Evolutionary conservation across 2,329 filamentous ascomycete species (phyloP).

Genomic region (Fusarium anthophilum): DNA sequence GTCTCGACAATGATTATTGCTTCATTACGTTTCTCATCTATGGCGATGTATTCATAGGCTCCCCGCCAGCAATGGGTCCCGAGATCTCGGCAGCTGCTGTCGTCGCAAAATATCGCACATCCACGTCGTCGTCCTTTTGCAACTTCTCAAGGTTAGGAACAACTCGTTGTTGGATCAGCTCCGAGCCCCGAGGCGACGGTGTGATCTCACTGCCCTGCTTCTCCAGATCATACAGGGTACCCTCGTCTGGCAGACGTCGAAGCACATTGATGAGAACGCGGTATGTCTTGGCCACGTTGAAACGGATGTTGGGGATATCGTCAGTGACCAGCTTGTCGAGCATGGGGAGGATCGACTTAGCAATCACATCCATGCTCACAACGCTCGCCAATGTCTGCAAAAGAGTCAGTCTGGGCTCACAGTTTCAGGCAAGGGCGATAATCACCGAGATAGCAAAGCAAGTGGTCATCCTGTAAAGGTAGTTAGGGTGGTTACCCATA

Average conservation of each 20-base stretch:
- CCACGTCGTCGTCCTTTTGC: constrained; percentile 96
- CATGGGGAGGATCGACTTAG: constrained; percentile 93
- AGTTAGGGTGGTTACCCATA: constrained; percentile 98
- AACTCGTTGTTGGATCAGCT: constrained; percentile 86
- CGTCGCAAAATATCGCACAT: constrained; percentile 97
- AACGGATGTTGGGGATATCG: constrained; percentile 98
- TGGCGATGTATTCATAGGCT: constrained; percentile 73
- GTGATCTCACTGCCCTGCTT: constrained; percentile 72
- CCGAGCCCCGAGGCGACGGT: constrained; percentile 76
- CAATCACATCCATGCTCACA: constrained; percentile 92
- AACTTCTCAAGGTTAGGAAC: constrained; percentile 93
- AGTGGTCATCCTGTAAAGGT: constrained; percentile 99
- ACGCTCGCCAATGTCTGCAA: constrained; percentile 88
- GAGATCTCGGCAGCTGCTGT: constrained; percentile 76
- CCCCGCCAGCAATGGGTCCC: constrained; percentile 57
- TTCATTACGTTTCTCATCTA: constrained; percentile 64
- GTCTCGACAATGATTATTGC: constrained; percentile 59
- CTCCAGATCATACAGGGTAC: constrained; percentile 85
- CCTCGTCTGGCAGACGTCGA: constrained; percentile 87
- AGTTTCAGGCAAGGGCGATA: constrained; percentile 35
- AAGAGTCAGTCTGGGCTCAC: constrained; percentile 33
- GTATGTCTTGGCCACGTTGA: constrained; percentile 99
- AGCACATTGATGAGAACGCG: constrained; percentile 89
- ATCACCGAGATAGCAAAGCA: constrained; percentile 98
- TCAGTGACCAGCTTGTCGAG: constrained; percentile 93